phyloP scores from a whole-genome alignment of 257 asterid species.

The Verbena officinalis region DNA sequence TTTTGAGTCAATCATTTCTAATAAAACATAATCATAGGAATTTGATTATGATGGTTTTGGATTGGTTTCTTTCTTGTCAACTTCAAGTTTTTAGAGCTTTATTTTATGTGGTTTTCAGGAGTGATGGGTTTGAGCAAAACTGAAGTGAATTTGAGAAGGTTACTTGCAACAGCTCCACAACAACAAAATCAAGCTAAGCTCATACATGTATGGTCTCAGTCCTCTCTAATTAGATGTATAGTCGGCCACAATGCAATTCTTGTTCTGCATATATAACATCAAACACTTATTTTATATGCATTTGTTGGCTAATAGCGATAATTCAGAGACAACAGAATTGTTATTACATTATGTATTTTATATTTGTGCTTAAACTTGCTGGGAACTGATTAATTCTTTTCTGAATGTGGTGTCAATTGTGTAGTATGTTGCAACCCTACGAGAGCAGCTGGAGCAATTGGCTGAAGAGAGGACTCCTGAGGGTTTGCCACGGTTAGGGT shows the following conservation, averaged over 20 bases:
- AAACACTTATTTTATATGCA: conserved; percentile 8
- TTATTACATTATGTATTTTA: not conserved
- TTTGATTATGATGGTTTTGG: no score
- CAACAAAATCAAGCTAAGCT: conserved; percentile 88
- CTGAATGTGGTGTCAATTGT: conserved; percentile 23
- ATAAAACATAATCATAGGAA: conserved; percentile 7
- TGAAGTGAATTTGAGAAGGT: conserved; percentile 82
- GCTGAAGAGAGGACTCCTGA: conserved; percentile 76
- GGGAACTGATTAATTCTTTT: conserved; percentile 17
- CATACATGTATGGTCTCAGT: conserved; percentile 63
- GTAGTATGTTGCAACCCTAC: conserved; percentile 83
- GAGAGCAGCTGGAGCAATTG: conserved; percentile 90
- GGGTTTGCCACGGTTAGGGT: conserved; percentile 76
- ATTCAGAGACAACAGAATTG: not conserved
- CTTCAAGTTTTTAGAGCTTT: no score
- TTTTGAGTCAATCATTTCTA: no score
- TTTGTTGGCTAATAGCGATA: conserved; percentile 21
- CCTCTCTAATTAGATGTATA: conserved; percentile 20
- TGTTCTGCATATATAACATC: not conserved
- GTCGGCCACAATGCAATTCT: conserved; percentile 18
- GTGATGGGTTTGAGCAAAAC: conserved; percentile 81
- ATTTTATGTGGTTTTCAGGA: conserved; percentile 11
- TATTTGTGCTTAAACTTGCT: not conserved
- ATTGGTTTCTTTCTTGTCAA: no score
- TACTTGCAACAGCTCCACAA: conserved; percentile 77